phyloP scores from a whole-genome alignment of 768 basidiomycete genomes.

The Suillus decipiens region DNA sequence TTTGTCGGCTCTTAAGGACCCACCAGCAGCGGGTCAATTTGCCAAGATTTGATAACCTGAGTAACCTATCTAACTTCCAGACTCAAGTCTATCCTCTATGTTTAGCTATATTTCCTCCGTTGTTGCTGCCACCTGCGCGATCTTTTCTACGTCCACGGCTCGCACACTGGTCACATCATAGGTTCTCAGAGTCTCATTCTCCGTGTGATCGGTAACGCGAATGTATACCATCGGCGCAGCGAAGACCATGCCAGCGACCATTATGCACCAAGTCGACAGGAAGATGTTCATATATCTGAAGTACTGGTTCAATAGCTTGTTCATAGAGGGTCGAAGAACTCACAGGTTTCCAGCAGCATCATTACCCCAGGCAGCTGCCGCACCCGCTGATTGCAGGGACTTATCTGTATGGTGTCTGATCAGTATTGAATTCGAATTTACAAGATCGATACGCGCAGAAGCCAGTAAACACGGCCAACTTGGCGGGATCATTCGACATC shows the following conservation, averaged over 20 bases:
- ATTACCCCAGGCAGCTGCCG: slow-evolving; percentile 64
- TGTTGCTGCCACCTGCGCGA: background rate
- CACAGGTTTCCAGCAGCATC: slow-evolving; percentile 65
- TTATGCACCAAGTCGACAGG: slow-evolving; percentile 64
- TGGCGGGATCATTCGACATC: slow-evolving; percentile 76
- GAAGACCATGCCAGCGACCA: slow-evolving; percentile 59
- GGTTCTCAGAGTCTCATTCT: slow-evolving; percentile 49
- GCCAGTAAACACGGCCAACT: slow-evolving; percentile 75
- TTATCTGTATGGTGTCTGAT: slow-evolving; percentile 44
- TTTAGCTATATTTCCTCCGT: background rate
- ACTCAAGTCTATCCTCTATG: background rate
- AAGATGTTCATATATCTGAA: slow-evolving; percentile 65
- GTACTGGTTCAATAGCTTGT: slow-evolving; percentile 5
- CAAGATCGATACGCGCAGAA: slow-evolving; percentile 55
- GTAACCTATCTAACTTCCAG: background rate
- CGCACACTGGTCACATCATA: background rate
- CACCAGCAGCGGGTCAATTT: background rate
- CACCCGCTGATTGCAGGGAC: slow-evolving; percentile 72
- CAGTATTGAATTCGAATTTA: background rate
- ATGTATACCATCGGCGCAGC: slow-evolving; percentile 68
- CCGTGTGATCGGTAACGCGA: slow-evolving; percentile 58
- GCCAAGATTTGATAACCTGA: background rate
- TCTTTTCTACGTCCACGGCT: background rate
- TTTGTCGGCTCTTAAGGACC: background rate
- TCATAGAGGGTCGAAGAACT: slow-evolving; percentile 26